Base-by-base conservation (phyloP, 495 filamentous ascomycete genomes). In the Penicillium samsonianum region DNA sequence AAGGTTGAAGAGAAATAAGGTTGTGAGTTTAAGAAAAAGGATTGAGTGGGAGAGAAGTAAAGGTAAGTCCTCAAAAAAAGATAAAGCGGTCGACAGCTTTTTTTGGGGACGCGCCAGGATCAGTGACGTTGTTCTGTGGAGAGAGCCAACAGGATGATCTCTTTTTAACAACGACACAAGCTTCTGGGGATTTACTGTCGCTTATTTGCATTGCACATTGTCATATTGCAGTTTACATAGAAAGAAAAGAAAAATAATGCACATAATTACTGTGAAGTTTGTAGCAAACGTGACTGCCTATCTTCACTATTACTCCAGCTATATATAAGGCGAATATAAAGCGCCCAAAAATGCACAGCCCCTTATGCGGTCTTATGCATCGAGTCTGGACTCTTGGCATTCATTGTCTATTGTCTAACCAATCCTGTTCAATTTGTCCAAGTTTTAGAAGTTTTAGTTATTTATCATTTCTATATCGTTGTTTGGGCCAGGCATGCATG, bases 71-170 rank as follows among this genome's bases (percentile, higher is more conserved):
- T 47, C 3, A 2, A 30, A 23, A 30, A 22, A 25, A 46, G 53
- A 55, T 55, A 55, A 57, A 65, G 60, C 51, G 60, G 61, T 58
- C 52, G 66, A 60, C 55, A 61, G 60, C 63, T 66, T 66, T 69
- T 68, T 67, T 66, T 53, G 61, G 64, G 52, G 59, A 64, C 55
- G 64, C 64, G 62, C 55, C 45, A 41, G 43, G 42, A 67, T 47
- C 66, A 59, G 66, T 69, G 66, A 69, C 66, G 66, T 69, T 68
- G 50, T 59, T 52, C 49, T 62, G 61, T 55, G 60, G 53, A 60
- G 62, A 58, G 50, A 55, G 35, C 8, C 8, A 16, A 37, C 35
- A 17, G 7, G 4, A 38, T 8, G 16, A 17, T n/a, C n/a, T 38
- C 44, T 26, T 7, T n/a, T 46, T 10, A 59, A 50, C 41, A 54